Evolutionary conservation across 768 basidiomycete genomes (phyloP).

Genomic region (Rossbeevera mucosa): DNA sequence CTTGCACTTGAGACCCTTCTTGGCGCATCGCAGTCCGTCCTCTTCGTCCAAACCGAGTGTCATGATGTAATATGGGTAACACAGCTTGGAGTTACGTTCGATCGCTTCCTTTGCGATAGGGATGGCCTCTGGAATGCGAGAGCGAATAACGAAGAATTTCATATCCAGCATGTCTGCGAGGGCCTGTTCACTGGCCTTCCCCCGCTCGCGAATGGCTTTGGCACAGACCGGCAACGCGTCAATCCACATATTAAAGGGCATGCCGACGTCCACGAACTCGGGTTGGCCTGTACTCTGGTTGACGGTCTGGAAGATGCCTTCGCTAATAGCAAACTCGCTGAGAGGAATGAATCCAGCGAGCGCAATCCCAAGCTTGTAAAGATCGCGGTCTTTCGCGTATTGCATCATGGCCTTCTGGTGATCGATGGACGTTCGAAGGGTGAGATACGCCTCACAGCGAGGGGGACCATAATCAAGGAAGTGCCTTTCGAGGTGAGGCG

Average conservation of each 20-base stretch:
- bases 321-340: slow-evolving; percentile 55
- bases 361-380: slow-evolving; percentile 46
- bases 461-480: slow-evolving; percentile 45
- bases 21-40: slow-evolving; percentile 50
- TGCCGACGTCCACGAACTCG: slow-evolving; percentile 41
- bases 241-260: slow-evolving; percentile 55
- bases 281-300: slow-evolving; percentile 39
- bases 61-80: slow-evolving; percentile 60
- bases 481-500: slow-evolving; percentile 41
- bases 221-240: slow-evolving; percentile 58
- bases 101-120: slow-evolving; percentile 42
- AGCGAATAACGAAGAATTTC: slow-evolving; percentile 49
- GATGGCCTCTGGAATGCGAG: slow-evolving; percentile 44
- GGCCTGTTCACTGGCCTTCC: slow-evolving; percentile 40
- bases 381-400: slow-evolving; percentile 41
- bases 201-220: slow-evolving; percentile 43
- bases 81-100: slow-evolving; percentile 48
- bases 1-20: slow-evolving; percentile 60
- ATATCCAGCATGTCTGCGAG: slow-evolving; percentile 60
- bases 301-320: slow-evolving; percentile 47
- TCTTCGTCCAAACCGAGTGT: slow-evolving; percentile 34
- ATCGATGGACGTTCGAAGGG: slow-evolving; percentile 35
- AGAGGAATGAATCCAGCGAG: slow-evolving; percentile 45
- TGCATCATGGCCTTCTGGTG: slow-evolving; percentile 53
- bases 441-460: slow-evolving; percentile 44